A percentile compares a stretch with the other conserved stretches of the same genome.
Conservation (phyloP, 2,329 filamentous ascomycete species). For the Cladosporium cucumerinum region DNA sequence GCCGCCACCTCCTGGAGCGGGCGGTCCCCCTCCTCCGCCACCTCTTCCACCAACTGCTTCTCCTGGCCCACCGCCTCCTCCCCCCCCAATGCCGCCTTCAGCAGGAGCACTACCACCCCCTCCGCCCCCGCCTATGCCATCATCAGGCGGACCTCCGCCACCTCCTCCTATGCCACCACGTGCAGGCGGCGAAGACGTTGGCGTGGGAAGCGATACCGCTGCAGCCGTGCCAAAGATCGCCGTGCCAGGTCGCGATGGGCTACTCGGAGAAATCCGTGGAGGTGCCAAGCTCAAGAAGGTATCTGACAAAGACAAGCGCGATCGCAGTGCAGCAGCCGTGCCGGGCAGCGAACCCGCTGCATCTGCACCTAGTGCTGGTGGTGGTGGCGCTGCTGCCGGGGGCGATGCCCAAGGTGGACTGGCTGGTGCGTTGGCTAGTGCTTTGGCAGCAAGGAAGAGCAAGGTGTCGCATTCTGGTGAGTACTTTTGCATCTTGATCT, state of each 20-base stretch:
- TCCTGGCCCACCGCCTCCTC: slow-evolving; percentile 36
- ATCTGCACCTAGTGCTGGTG: slow-evolving; percentile 51
- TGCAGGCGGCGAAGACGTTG: slow-evolving; percentile 41
- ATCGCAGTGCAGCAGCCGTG: slow-evolving; percentile 65
- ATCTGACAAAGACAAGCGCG: slow-evolving; percentile 64
- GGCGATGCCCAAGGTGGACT: slow-evolving; percentile 40
- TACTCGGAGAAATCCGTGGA: slow-evolving; percentile 70
- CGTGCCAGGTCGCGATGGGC: slow-evolving; percentile 51
- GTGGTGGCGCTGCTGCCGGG: slow-evolving; percentile 50
- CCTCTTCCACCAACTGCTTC: slow-evolving; percentile 40
- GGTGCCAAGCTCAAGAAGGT: slow-evolving; percentile 69
- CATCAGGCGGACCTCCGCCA: slow-evolving; percentile 38
- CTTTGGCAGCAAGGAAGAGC: slow-evolving; percentile 79
- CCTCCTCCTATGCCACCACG: slow-evolving; percentile 38
- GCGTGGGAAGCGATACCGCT: slow-evolving; percentile 30
- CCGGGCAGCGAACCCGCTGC: slow-evolving; percentile 53
- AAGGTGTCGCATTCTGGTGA: slow-evolving; percentile 94
- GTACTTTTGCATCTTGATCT: slow-evolving; percentile 38
- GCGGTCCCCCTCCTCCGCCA: slow-evolving; percentile 43
- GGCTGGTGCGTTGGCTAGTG: slow-evolving; percentile 66
- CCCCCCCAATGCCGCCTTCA: slow-evolving; percentile 40
- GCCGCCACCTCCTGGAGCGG: slow-evolving; percentile 26
- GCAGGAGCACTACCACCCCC: slow-evolving; percentile 40
- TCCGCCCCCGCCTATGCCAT: slow-evolving; percentile 50
- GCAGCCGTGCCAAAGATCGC: slow-evolving; percentile 51